Percentiles rank a stretch among this genome's conserved stretches.
Evolutionary conservation across 1,139 yeast genomes (phyloP).

Genomic region (Pichia sp.): DNA sequence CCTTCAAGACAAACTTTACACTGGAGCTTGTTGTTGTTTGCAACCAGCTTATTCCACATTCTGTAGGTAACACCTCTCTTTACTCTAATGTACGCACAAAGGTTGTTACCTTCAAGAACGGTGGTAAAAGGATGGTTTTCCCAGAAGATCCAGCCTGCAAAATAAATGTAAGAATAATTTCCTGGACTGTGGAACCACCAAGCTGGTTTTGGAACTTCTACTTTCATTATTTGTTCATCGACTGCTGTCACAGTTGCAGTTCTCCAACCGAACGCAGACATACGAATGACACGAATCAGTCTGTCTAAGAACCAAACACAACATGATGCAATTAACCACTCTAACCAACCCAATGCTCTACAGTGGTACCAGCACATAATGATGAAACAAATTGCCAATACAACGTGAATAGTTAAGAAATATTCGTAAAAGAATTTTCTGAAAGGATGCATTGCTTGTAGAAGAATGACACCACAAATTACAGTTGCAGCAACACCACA

Average conservation of each 20-base stretch:
- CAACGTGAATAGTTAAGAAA: conserved; percentile 37
- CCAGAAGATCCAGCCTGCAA: conserved; percentile 26
- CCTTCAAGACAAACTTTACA: conserved; percentile 51
- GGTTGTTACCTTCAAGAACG: conserved; percentile 18
- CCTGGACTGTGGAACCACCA: conserved; percentile 37
- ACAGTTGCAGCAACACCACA: conserved; percentile 39
- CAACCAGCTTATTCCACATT: conserved; percentile 23
- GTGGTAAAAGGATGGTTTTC: conserved; percentile 41
- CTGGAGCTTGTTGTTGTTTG: conserved; percentile 17
- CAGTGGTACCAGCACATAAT: conserved; percentile 41
- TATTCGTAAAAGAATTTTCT: conserved; percentile 46
- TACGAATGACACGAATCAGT: conserved; percentile 34
- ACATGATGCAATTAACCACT: conserved; percentile 41
- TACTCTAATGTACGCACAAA: conserved; percentile 34
- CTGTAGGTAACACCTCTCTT: conserved; percentile 31
- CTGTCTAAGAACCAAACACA: conserved; percentile 39
- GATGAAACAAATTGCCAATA: conserved; percentile 36
- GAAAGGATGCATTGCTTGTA: conserved; percentile 43
- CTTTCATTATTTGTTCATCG: conserved; percentile 39
- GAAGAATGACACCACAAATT: conserved; percentile 38
- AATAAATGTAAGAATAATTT: conserved; percentile 42
- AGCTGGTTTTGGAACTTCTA: conserved; percentile 39
- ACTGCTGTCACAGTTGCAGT: conserved; percentile 22
- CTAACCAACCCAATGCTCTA: conserved; percentile 39
- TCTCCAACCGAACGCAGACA: conserved; percentile 38